Evolutionary conservation across 2,329 filamentous ascomycete genomes (phyloP).

Genomic region (Penicillium nordicum): DNA sequence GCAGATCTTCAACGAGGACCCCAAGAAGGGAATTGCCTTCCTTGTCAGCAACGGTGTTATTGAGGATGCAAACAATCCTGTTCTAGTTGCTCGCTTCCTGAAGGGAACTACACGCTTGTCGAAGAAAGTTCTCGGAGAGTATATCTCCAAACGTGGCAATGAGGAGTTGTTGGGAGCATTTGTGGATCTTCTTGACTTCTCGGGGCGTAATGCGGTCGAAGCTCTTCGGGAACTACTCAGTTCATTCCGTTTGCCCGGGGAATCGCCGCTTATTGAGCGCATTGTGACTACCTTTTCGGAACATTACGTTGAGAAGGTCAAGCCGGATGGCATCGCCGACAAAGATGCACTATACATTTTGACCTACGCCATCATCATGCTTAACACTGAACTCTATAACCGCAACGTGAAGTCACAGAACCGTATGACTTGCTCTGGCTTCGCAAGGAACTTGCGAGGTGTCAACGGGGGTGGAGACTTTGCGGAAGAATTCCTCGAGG

Average conservation of each 20-base stretch:
- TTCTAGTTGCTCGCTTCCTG: constrained; percentile 79
- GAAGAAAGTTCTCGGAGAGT: constrained; percentile 88
- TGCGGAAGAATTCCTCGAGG: constrained; percentile 73
- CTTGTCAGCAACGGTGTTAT: constrained; percentile 85
- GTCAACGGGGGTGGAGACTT: constrained; percentile 87
- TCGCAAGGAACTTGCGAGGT: constrained; percentile 83
- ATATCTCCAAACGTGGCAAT: constrained; percentile 84
- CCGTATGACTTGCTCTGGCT: constrained; percentile 81
- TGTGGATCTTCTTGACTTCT: constrained; percentile 83
- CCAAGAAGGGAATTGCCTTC: constrained; percentile 83
- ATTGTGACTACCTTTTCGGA: constrained; percentile 86
- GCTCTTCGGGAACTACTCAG: constrained; percentile 83
- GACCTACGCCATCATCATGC: constrained; percentile 93
- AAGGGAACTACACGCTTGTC: constrained; percentile 83
- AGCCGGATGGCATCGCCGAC: constrained; percentile 72
- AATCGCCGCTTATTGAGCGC: constrained; percentile 86
- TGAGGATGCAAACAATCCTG: constrained; percentile 66
- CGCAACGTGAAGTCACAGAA: constrained; percentile 73
- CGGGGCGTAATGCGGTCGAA: constrained; percentile 82
- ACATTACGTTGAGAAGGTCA: constrained; percentile 70
- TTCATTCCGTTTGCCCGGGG: constrained; percentile 88
- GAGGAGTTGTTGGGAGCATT: constrained; percentile 82
- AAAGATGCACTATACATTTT: constrained; percentile 86
- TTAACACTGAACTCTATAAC: constrained; percentile 96
- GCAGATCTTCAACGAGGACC: constrained; percentile 90